Percentiles rank a stretch among this genome's conserved stretches.
Conservation (phyloP, 768 basidiomycete species). For the Phylloporus rhodoxanthus region DNA sequence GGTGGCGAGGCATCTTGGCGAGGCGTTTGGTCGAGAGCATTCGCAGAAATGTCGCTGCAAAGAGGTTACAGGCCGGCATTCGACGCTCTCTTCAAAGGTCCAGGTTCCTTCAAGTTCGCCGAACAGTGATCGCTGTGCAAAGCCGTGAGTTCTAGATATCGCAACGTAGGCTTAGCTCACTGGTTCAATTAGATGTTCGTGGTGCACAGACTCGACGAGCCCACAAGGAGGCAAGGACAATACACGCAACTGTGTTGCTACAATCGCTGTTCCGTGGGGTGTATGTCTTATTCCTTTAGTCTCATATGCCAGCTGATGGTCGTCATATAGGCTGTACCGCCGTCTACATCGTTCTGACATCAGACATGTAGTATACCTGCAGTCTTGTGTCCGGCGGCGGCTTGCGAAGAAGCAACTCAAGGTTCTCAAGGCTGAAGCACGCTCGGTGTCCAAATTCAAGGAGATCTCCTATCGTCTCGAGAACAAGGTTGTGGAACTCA, state of each 20-base stretch:
- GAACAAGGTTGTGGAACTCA: slow-evolving; percentile 99
- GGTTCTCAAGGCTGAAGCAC: slow-evolving; percentile 80
- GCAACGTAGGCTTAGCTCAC: slow-evolving; percentile 1
- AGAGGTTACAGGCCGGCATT: slow-evolving; percentile 65
- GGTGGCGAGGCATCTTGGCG: slow-evolving; percentile 89
- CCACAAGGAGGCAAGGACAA: slow-evolving; percentile 51
- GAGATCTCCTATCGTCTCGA: slow-evolving; percentile 96
- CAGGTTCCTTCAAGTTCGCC: slow-evolving; percentile 56
- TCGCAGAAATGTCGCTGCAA: slow-evolving; percentile 68
- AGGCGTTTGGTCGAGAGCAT: slow-evolving; percentile 63
- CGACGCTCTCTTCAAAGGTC: slow-evolving; percentile 72
- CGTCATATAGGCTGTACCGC: slow-evolving; percentile 45
- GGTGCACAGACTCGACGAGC: slow-evolving; percentile 63
- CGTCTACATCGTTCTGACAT: slow-evolving; percentile 55
- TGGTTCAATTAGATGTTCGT: slow-evolving; percentile 52
- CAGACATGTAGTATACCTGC: slow-evolving; percentile 72
- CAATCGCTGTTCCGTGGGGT: slow-evolving; percentile 86
- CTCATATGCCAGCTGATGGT: slow-evolving; percentile 3
- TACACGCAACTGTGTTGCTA: slow-evolving; percentile 60
- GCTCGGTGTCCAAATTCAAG: slow-evolving; percentile 96
- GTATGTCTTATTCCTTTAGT: slow-evolving; percentile 46
- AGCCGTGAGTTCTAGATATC: slow-evolving; percentile 56
- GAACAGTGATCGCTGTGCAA: slow-evolving; percentile 69
- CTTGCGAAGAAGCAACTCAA: slow-evolving; percentile 83
- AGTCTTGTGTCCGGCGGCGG: slow-evolving; percentile 88